Evolutionary conservation across 306 rosid species (phyloP), one percentile per base, ranked within the genome.

Genomic region (Oxytropis ochrocephala): DNA sequence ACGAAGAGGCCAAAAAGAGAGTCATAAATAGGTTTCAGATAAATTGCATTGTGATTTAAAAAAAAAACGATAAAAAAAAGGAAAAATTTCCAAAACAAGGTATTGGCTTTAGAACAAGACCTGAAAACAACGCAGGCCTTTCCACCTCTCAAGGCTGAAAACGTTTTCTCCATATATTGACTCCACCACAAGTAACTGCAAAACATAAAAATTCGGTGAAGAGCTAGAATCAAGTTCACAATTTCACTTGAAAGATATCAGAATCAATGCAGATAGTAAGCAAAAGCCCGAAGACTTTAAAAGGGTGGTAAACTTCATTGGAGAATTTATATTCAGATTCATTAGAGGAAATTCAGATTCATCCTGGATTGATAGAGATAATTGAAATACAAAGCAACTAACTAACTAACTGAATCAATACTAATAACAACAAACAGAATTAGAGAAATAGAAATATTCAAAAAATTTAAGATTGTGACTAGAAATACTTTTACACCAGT

Each of bases 141-240:
- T 66, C 67, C 82, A 72, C 57, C 80, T 81, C 36, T 86, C 93
- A 29, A 89, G 85, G 49, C 46, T 75, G 81, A 77, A 24, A 74
- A 88, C 76, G 39, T 88, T 77, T 72, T 86, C 95, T 61, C 91
- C 96, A 43, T 86, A 89, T 41, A 92, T 92, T 62, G 96, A 88
- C 79, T 92, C 93, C 85, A 90, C 65, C 16, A 81, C 98, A 35
- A 92, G 96, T 67, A 90, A 73, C 98, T 90, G 85, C 59, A 72
- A 41, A 67, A 76, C 67, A 73, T 24, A 50, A 66, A 56, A 59
- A 39, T 16, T 33, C 32, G 64, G 57, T 72, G 64, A 80, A 71
- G 55, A 43, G 49, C 33, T 38, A 38, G 44, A 39, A 60, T 18
- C 61, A 72, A 53, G 35, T 41, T 19, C 18, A 11, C 7, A 53